A percentile compares a stretch with the other conserved stretches of the same genome.
These are phyloP conservation scores for Tetradesmus obliquus DNA, from an alignment of 139 green algal genomes.

Conservation along the genomic window DNA sequence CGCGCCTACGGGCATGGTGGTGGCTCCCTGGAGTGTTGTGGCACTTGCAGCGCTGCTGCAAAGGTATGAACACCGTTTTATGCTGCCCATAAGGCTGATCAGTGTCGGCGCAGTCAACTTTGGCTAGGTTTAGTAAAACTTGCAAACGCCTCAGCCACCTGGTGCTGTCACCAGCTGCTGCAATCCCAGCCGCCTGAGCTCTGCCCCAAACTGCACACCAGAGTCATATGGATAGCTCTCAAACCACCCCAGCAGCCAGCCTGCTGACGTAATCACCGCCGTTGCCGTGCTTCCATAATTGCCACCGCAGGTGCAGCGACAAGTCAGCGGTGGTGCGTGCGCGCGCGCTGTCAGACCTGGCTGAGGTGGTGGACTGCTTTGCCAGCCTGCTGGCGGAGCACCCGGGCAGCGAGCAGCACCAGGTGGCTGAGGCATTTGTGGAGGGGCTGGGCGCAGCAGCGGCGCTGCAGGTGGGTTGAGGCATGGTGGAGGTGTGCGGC, in stretches of 20 bases:
- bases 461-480: constrained; percentile 44
- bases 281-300: neutral
- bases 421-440: constrained; percentile 49
- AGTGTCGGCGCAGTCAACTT: no score
- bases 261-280: no score
- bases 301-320: constrained; percentile 50
- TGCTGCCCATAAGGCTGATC: no score
- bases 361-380: constrained; percentile 55
- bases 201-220: no score
- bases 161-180: neutral
- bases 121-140: no score
- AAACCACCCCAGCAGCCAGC: no score
- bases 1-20: constrained; percentile 37
- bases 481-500: neutral
- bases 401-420: neutral
- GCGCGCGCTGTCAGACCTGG: constrained; percentile 61
- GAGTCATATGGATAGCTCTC: no score
- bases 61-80: constrained; percentile 32
- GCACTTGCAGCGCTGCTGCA: constrained; percentile 70
- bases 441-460: constrained; percentile 48
- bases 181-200: neutral
- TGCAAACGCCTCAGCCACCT: constrained; percentile 43
- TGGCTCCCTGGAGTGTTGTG: constrained; percentile 65
- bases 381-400: constrained; percentile 33
- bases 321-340: constrained; percentile 64